Percentiles rank a stretch among this genome's conserved stretches.
Conservation (phyloP, 257 asterid genomes). For the Perilla frutescens region DNA sequence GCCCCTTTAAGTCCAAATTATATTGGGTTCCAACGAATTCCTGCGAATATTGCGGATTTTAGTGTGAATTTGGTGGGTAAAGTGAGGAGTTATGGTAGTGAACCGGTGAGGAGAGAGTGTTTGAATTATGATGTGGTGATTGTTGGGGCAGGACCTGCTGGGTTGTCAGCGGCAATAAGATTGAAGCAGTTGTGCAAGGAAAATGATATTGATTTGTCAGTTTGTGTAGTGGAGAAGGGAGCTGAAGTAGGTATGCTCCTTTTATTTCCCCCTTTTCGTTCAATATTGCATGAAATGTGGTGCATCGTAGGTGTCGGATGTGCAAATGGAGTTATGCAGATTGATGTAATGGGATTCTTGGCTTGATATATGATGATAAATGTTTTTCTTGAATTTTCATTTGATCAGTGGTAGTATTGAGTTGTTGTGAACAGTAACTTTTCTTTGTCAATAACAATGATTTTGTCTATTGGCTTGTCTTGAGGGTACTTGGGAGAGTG, state of each 20-base stretch:
- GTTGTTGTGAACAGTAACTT: slow-evolving; percentile 2
- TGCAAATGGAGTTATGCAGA: slow-evolving; percentile 23
- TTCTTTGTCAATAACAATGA: not conserved
- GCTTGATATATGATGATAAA: slow-evolving; percentile 5
- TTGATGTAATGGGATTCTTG: slow-evolving; percentile 20
- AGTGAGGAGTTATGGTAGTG: slow-evolving; percentile 56
- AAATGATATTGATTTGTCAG: slow-evolving; percentile 77
- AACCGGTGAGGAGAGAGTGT: slow-evolving; percentile 61
- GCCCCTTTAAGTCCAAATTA: slow-evolving; percentile 35
- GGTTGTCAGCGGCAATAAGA: slow-evolving; percentile 89
- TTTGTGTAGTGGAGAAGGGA: slow-evolving; percentile 96
- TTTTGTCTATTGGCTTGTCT: slow-evolving; percentile 2
- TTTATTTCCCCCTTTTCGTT: not conserved
- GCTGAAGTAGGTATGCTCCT: slow-evolving; percentile 81
- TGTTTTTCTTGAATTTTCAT: slow-evolving; percentile 13
- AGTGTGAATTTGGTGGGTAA: slow-evolving; percentile 36
- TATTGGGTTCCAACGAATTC: slow-evolving; percentile 31
- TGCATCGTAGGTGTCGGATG: not conserved
- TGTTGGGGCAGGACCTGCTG: slow-evolving; percentile 99
- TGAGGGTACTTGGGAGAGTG: not conserved
- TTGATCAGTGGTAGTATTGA: slow-evolving; percentile 18
- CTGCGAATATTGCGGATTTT: slow-evolving; percentile 31
- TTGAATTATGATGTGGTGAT: slow-evolving; percentile 88
- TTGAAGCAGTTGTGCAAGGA: slow-evolving; percentile 85
- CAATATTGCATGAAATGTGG: not conserved